A percentile compares a stretch with the other conserved stretches of the same genome.
phyloP scores from a whole-genome alignment of 441 rosid genomes.

The Erodium texanum region DNA sequence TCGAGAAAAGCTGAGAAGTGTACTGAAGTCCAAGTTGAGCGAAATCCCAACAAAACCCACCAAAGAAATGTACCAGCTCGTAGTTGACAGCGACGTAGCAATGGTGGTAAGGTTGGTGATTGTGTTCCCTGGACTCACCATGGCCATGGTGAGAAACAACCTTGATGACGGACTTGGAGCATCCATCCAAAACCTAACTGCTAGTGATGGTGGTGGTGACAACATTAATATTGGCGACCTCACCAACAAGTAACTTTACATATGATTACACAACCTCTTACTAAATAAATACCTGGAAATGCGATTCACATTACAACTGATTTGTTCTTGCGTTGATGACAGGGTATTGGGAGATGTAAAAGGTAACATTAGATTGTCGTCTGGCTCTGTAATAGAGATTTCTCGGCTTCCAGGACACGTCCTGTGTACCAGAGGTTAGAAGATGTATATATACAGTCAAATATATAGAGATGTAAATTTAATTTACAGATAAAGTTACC shows the following conservation, averaged over 20 bases:
- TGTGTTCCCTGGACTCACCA: conserved; percentile 34
- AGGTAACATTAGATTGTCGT: conserved; percentile 35
- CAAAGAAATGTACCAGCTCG: conserved; percentile 35
- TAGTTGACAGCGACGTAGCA: conserved; percentile 33
- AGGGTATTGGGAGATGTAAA: conserved; percentile 40
- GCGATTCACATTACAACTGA: too few relatives aligned
- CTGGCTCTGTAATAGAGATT: conserved; percentile 39
- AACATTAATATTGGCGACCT: too few relatives aligned
- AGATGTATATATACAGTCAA: too few relatives aligned
- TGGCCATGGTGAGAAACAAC: conserved; percentile 36
- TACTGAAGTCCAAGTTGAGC: conserved; percentile 28
- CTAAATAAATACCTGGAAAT: too few relatives aligned
- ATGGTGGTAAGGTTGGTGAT: conserved; percentile 36
- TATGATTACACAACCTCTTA: too few relatives aligned
- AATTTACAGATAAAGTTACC: too few relatives aligned
- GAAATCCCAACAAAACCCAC: conserved; percentile 20
- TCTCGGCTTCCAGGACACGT: conserved; percentile 35
- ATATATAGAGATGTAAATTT: too few relatives aligned
- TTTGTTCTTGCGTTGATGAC: neutral
- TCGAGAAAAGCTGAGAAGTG: conserved; percentile 32
- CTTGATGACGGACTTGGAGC: conserved; percentile 38
- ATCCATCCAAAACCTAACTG: conserved; percentile 31
- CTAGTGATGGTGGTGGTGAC: conserved; percentile 8
- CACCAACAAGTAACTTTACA: too few relatives aligned
- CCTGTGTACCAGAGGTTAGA: conserved; percentile 33